Conservation (phyloP, 1,284 basidiomycete species). For the Mycosarcoma maydis region DNA sequence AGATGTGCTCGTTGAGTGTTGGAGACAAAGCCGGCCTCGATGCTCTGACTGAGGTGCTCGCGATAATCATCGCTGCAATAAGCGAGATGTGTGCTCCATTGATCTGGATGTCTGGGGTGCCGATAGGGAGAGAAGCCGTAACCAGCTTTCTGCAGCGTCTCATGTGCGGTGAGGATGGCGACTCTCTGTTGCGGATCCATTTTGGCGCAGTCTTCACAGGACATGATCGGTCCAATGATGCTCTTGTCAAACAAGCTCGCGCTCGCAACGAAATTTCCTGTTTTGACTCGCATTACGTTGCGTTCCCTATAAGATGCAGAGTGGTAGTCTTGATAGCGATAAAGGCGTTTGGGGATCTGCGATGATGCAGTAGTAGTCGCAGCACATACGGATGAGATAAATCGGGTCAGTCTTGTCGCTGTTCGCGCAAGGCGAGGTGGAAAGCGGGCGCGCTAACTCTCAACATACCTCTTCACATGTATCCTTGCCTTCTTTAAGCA, state of each 20-base stretch:
- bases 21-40: conserved; percentile 25
- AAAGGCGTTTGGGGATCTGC: conserved; percentile 39
- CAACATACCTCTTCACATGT: conserved; percentile 39
- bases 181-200: conserved; percentile 51
- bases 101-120: conserved; percentile 15
- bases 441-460: no score
- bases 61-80: conserved; percentile 51
- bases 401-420: neutral
- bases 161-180: conserved; percentile 31
- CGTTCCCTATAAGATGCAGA: conserved; percentile 43
- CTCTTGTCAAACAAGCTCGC: conserved; percentile 35
- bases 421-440: no score
- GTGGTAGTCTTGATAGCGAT: conserved; percentile 47
- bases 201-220: conserved; percentile 22
- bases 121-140: conserved; percentile 30
- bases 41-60: conserved; percentile 45
- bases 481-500: conserved; percentile 37
- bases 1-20: conserved; percentile 43
- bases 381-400: neutral
- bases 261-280: conserved; percentile 32
- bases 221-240: conserved; percentile 11
- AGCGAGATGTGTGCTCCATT: conserved; percentile 46
- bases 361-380: neutral
- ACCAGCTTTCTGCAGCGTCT: conserved; percentile 35
- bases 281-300: conserved; percentile 50